Base-by-base conservation (phyloP, 2,329 filamentous ascomycete species). In the Raffaelea albimanens region DNA sequence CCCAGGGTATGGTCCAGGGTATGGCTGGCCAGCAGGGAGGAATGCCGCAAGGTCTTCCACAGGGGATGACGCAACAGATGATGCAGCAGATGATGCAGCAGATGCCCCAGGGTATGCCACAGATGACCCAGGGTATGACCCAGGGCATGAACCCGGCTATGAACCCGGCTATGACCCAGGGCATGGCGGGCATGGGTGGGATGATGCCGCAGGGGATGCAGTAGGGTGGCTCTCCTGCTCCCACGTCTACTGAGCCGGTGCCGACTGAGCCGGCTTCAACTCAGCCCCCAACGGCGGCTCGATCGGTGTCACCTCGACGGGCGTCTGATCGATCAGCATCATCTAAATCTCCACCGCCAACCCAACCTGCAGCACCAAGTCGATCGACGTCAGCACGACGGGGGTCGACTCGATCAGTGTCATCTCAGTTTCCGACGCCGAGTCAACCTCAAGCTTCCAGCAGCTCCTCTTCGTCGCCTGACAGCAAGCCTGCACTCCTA, bases 171-270 rank as follows among this genome's bases (percentile, higher is more conserved):
- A 34, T 39, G 40, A 19, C 5, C 40, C 20, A 16, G 13, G 40
- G 20, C 19, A 43, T 43, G 41, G 25, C 4, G 23, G 36, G 22
- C 22, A 76, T 78, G 68, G 67, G 70, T 46, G 67, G 69, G 22
- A 77, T 78, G 69, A 74, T 75, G 71, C 69, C 68, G 19, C 70
- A 73, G 54, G 70, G 68, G 18, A 46, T 46, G 44, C 44, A 46
- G 25, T 46, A 34, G 23, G 36, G 13, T 4, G 33, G 25, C 11
- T n/a, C n/a, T n/a, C n/a, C n/a, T n/a, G n/a, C n/a, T n/a, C n/a
- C n/a, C n/a, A n/a, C n/a, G n/a, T n/a, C n/a, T n/a, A n/a, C n/a
- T n/a, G n/a, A n/a, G n/a, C n/a, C n/a, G n/a, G n/a, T n/a, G n/a
- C n/a, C n/a, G n/a, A n/a, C n/a, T n/a, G n/a, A n/a, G n/a, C n/a